Evolutionary conservation across 768 basidiomycete genomes (phyloP).

Genomic region (Boletus rubropictus): DNA sequence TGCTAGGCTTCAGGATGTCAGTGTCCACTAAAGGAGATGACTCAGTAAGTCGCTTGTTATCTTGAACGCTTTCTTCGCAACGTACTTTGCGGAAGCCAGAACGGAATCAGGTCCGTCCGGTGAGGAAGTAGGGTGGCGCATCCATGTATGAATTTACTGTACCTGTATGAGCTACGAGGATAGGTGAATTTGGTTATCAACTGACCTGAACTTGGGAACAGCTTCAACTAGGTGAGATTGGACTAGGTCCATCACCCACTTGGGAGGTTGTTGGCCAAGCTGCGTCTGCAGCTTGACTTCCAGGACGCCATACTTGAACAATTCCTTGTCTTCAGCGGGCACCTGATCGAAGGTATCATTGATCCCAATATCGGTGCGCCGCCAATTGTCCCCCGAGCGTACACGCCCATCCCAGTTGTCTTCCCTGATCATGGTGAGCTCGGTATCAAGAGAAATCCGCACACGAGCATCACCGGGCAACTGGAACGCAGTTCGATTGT

Average conservation of each 20-base stretch:
- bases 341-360: conserved; percentile 85
- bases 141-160: conserved; percentile 91
- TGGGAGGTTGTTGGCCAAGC: conserved; percentile 88
- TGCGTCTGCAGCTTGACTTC: conserved; percentile 98
- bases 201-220: conserved; percentile 92
- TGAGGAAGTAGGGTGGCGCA: conserved; percentile 89
- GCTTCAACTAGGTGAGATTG: conserved; percentile 94
- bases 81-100: conserved; percentile 95
- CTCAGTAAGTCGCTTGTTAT: background rate
- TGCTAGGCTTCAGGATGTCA: conserved; percentile 91
- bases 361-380: conserved; percentile 88
- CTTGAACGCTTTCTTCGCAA: background rate
- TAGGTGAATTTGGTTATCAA: background rate
- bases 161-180: conserved; percentile 3
- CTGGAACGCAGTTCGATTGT: conserved; percentile 98
- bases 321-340: conserved; percentile 72
- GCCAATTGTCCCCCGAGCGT: conserved; percentile 88
- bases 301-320: conserved; percentile 94
- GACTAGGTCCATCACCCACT: conserved; percentile 96
- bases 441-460: conserved; percentile 96
- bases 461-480: conserved; percentile 98
- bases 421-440: conserved; percentile 89
- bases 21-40: conserved; percentile 64
- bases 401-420: conserved; percentile 88
- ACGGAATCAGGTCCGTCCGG: conserved; percentile 93